phyloP scores from a whole-genome alignment of 495 filamentous ascomycete species.

The Penicillium arizonense region DNA sequence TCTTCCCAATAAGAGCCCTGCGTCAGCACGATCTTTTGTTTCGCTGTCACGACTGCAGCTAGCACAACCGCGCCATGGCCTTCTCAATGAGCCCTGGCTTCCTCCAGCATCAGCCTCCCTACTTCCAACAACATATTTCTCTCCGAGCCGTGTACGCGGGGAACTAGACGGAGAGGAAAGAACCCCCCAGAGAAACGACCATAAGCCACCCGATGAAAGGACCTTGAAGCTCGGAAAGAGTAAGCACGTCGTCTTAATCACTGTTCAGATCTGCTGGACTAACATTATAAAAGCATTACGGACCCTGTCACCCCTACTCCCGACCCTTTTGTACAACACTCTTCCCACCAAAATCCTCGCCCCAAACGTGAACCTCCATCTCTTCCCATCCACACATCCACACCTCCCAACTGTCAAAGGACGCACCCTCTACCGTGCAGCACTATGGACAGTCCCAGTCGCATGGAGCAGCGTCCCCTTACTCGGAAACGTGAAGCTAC shows the following conservation, averaged over 20 bases:
- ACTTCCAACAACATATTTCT: slow-evolving; percentile 24
- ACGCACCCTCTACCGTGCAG: slow-evolving; percentile 84
- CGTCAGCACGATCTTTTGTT: slow-evolving; percentile 20
- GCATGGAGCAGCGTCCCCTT: slow-evolving; percentile 93
- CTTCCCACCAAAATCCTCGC: slow-evolving; percentile 85
- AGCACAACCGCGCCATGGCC: slow-evolving; percentile 32
- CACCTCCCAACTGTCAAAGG: slow-evolving; percentile 91
- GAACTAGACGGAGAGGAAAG: slow-evolving; percentile 16
- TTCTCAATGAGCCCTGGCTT: slow-evolving; percentile 31
- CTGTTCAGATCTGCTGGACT: background rate
- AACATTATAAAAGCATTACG: slow-evolving; percentile 62
- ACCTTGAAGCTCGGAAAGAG: slow-evolving; percentile 89
- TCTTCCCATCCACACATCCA: slow-evolving; percentile 95
- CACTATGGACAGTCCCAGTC: slow-evolving; percentile 90
- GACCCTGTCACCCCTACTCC: slow-evolving; percentile 81
- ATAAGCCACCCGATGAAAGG: slow-evolving; percentile 66
- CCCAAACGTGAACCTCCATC: slow-evolving; percentile 85
- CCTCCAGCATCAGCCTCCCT: slow-evolving; percentile 17
- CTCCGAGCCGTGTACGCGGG: slow-evolving; percentile 14
- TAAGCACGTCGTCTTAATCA: slow-evolving; percentile 34
- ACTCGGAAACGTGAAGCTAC: slow-evolving; percentile 81
- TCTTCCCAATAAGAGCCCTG: slow-evolving; percentile 7
- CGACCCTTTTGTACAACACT: slow-evolving; percentile 76
- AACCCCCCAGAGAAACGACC: slow-evolving; percentile 24
- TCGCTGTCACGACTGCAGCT: slow-evolving; percentile 26